Conservation (phyloP, 768 basidiomycete species). For the Mycena rosella region DNA sequence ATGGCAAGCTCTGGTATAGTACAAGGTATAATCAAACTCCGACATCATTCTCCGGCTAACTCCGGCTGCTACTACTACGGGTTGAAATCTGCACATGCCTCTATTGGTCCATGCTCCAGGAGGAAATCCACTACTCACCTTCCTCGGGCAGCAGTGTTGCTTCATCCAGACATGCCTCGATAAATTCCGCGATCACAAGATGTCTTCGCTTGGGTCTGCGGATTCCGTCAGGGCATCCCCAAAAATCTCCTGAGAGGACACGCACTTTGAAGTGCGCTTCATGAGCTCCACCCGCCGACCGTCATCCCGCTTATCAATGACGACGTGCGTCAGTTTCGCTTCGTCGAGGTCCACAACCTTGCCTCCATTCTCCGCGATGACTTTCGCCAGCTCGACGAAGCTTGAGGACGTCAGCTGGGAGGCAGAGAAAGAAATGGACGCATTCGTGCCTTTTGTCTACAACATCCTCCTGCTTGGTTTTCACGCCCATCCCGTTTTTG, state of each 20-base stretch:
- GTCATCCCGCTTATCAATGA: conserved; percentile 86
- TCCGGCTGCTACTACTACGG: not conserved
- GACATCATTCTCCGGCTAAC: conserved; percentile 3
- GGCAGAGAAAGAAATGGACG: not conserved
- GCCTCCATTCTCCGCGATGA: conserved; percentile 81
- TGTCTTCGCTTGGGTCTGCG: conserved; percentile 85
- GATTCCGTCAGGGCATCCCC: conserved; percentile 15
- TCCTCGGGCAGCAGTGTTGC: conserved; percentile 88
- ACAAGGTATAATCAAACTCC: conserved; percentile 14
- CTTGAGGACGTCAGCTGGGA: conserved; percentile 54
- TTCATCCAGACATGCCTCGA: conserved; percentile 86
- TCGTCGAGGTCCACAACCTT: conserved; percentile 76
- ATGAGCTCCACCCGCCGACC: conserved; percentile 79
- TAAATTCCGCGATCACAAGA: conserved; percentile 82
- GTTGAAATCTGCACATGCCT: conserved; percentile 30
- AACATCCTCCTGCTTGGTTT: conserved; percentile 63
- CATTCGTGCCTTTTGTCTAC: conserved; percentile 65
- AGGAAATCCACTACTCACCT: conserved; percentile 58
- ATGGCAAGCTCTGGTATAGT: not conserved
- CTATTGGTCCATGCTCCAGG: too few species aligned
- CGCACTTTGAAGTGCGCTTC: conserved; percentile 78
- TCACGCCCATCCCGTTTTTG: conserved; percentile 71
- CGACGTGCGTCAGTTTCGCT: conserved; percentile 86
- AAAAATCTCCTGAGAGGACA: conserved; percentile 32
- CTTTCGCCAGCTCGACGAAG: conserved; percentile 61